A percentile compares a stretch with the other conserved stretches of the same genome.
Conservation (phyloP, 352 stramenopile species). For the Phytophthora fragariaefolia region DNA sequence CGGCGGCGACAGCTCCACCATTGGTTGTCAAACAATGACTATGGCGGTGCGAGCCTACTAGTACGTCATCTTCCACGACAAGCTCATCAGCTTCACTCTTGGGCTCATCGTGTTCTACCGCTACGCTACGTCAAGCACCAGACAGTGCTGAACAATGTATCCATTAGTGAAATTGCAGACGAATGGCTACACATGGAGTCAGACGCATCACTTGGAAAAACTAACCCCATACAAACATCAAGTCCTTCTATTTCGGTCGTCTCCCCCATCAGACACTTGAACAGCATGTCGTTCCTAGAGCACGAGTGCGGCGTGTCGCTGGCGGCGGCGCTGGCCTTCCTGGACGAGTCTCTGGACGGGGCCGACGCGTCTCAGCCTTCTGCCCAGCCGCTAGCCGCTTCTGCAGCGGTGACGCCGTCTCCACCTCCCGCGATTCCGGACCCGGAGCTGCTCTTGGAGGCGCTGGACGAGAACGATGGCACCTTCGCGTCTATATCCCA, state of each 20-base stretch:
- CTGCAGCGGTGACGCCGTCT: background rate
- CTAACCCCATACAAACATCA: background rate
- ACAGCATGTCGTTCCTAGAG: slow-evolving; percentile 29
- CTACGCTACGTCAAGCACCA: slow-evolving; percentile 45
- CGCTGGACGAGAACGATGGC: slow-evolving; percentile 14
- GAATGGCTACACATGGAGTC: background rate
- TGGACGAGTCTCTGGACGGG: slow-evolving; percentile 24
- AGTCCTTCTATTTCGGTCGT: background rate
- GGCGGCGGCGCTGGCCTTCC: slow-evolving; percentile 33
- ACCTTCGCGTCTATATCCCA: background rate
- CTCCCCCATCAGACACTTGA: background rate
- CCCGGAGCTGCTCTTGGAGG: slow-evolving; percentile 20
- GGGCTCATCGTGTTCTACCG: slow-evolving; percentile 38
- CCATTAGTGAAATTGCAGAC: background rate
- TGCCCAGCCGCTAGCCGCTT: background rate
- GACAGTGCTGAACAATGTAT: no score
- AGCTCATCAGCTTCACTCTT: slow-evolving; percentile 39
- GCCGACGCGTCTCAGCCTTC: background rate
- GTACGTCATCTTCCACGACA: slow-evolving; percentile 41
- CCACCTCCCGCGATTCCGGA: background rate
- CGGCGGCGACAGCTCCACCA: slow-evolving; percentile 25
- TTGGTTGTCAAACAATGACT: slow-evolving; percentile 42
- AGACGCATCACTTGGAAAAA: background rate
- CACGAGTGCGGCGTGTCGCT: slow-evolving; percentile 24
- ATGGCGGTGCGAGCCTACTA: slow-evolving; percentile 47